A percentile compares a stretch with the other conserved stretches of the same genome.
These are phyloP conservation scores for Tubosaeta sp. DNA, from an alignment of 768 basidiomycete species.

Conservation along the genomic window DNA sequence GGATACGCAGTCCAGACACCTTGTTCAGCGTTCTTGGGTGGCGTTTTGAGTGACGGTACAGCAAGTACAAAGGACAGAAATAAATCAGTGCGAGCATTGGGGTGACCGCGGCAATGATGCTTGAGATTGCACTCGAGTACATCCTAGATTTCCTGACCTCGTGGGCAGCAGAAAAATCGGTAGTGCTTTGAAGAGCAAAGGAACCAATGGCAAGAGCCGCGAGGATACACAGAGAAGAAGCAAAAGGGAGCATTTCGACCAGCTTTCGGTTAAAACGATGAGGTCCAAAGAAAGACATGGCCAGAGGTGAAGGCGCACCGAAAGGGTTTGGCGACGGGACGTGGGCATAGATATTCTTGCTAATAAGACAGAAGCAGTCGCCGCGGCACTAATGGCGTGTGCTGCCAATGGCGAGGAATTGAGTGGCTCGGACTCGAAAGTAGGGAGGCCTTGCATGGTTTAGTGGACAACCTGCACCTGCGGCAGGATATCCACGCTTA, in stretches of 20 bases:
- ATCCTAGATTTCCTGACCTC: slow-evolving; percentile 29
- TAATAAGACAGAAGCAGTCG: slow-evolving; percentile 29
- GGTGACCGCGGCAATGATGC: slow-evolving; percentile 32
- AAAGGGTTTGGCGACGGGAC: slow-evolving; percentile 25
- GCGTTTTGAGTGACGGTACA: slow-evolving; percentile 42
- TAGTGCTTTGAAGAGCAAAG: slow-evolving; percentile 24
- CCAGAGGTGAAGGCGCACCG: slow-evolving; percentile 22
- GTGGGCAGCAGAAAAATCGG: slow-evolving; percentile 9
- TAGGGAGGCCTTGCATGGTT: slow-evolving; percentile 32
- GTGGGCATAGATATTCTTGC: slow-evolving; percentile 26
- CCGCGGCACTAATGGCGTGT: slow-evolving; percentile 29
- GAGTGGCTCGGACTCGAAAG: slow-evolving; percentile 25
- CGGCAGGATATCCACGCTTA: slow-evolving; percentile 23
- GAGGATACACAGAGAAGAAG: slow-evolving; percentile 31
- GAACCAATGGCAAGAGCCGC: slow-evolving; percentile 32
- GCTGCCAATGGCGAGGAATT: slow-evolving; percentile 26
- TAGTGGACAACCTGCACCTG: slow-evolving; percentile 20
- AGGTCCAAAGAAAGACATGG: slow-evolving; percentile 12
- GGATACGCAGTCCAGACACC: slow-evolving; percentile 40
- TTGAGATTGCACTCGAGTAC: slow-evolving; percentile 35
- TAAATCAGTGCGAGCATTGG: slow-evolving; percentile 41
- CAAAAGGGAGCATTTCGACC: slow-evolving; percentile 36
- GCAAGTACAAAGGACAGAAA: slow-evolving; percentile 47
- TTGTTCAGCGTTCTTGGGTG: slow-evolving; percentile 50
- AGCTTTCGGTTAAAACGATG: slow-evolving; percentile 23